Percentiles rank a stretch among this genome's conserved stretches.
Conservation (phyloP, 75 land plant species). For the Larix kaempferi region DNA sequence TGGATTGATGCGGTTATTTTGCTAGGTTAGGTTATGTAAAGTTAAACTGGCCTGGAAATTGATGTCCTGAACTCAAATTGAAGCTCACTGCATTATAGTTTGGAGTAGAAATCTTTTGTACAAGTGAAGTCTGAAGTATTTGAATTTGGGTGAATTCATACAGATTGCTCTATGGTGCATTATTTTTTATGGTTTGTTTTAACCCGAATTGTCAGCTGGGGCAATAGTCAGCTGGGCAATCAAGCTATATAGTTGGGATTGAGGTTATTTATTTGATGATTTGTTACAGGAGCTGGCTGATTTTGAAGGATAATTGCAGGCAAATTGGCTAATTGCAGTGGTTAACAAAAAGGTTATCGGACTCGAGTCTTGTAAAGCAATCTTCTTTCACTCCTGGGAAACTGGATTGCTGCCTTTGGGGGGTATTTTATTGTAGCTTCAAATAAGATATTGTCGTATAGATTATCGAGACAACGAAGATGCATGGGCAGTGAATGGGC, state of each 20-base stretch:
- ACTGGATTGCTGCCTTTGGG: not conserved
- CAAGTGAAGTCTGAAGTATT: not conserved
- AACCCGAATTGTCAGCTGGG: not conserved
- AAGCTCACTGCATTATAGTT: not conserved
- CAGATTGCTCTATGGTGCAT: not conserved
- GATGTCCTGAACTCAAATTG: no score
- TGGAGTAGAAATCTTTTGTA: not conserved
- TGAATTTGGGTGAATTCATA: not conserved
- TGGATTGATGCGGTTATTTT: not conserved
- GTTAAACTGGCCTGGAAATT: not conserved
- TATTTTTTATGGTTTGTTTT: not conserved
- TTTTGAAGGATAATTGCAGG: not conserved
- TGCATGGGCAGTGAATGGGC: not conserved
- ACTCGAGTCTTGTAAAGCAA: not conserved
- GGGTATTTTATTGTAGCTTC: not conserved
- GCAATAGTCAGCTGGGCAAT: not conserved
- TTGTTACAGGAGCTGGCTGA: not conserved
- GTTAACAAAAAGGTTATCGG: not conserved
- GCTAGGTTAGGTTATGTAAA: not conserved
- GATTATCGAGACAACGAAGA: not conserved
- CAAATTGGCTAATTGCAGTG: no score
- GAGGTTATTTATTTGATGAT: not conserved
- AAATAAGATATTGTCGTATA: not conserved
- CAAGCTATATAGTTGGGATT: not conserved
- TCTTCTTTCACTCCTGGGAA: not conserved